phyloP scores from a whole-genome alignment of 2,329 filamentous ascomycete species.

The Uncinocarpus reesii region DNA sequence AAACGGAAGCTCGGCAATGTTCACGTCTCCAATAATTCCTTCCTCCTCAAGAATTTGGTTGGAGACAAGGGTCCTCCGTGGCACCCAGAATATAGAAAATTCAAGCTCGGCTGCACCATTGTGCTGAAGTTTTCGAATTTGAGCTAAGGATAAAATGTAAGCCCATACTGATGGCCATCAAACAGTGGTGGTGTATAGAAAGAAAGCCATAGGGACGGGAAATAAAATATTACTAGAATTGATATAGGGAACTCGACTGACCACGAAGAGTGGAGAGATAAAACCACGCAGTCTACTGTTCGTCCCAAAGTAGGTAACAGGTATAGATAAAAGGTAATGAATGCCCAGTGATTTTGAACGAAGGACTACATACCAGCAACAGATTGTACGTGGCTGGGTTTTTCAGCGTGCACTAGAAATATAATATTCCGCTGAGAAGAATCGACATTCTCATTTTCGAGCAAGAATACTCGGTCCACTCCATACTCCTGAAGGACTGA shows the following conservation, averaged over 20 bases:
- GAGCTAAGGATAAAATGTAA: constrained; percentile 55
- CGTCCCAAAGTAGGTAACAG: constrained; percentile 30
- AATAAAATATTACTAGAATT: constrained; percentile 20
- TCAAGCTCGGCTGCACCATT: constrained; percentile 88
- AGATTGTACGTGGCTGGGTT: constrained; percentile 66
- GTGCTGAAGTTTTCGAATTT: constrained; percentile 80
- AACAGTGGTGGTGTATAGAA: constrained; percentile 26
- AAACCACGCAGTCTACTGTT: constrained; percentile 52
- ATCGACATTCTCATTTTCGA: constrained; percentile 93
- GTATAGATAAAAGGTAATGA: background rate
- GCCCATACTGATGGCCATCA: constrained; percentile 47
- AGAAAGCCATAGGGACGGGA: constrained; percentile 38
- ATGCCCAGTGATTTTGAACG: background rate
- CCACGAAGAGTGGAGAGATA: constrained; percentile 44
- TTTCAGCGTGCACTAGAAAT: constrained; percentile 86
- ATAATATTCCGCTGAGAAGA: constrained; percentile 90
- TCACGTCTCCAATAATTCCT: constrained; percentile 85
- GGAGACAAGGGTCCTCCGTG: constrained; percentile 79
- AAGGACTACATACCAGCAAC: constrained; percentile 84
- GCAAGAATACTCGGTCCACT: constrained; percentile 91
- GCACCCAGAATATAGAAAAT: constrained; percentile 93
- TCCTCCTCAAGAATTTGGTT: constrained; percentile 87
- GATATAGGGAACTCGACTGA: constrained; percentile 49
- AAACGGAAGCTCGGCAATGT: constrained; percentile 73
- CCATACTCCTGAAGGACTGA: constrained; percentile 93